A percentile compares a stretch with the other conserved stretches of the same genome.
These are phyloP conservation scores for Hippophae gyantsensis DNA, from an alignment of 306 rosid species.

Conservation along the genomic window DNA sequence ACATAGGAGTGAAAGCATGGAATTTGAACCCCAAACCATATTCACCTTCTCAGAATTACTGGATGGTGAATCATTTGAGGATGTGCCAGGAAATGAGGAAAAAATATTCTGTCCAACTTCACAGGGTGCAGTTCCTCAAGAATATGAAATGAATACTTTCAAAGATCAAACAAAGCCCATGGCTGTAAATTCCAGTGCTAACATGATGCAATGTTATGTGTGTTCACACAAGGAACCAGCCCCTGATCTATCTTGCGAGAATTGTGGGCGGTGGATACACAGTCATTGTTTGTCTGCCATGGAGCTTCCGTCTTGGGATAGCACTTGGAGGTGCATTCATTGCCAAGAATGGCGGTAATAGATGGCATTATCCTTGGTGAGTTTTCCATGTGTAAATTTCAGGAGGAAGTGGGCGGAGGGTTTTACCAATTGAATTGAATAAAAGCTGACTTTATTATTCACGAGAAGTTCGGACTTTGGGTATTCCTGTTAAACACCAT, in stretches of 20 bases:
- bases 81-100: constrained; percentile 34
- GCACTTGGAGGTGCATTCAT: constrained; percentile 58
- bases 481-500: no score
- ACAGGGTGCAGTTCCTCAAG: constrained; percentile 24
- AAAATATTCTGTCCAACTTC: constrained; percentile 14
- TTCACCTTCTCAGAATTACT: constrained; percentile 71
- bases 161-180: constrained; percentile 20
- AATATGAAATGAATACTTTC: constrained; percentile 20
- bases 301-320: constrained; percentile 28
- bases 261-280: constrained; percentile 62
- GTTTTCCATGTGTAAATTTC: constrained; percentile 9
- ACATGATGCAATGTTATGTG: constrained; percentile 25
- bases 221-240: constrained; percentile 51
- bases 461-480: no score
- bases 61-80: constrained; percentile 41
- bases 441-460: no score
- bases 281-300: constrained; percentile 59
- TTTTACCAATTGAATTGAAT: no score
- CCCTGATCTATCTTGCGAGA: constrained; percentile 66
- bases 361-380: constrained; percentile 4
- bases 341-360: constrained; percentile 75
- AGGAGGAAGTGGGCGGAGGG: neutral
- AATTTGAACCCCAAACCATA: constrained; percentile 66
- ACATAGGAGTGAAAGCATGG: constrained; percentile 32
- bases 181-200: constrained; percentile 16